Percentiles rank a stretch among this genome's conserved stretches.
Conservation (phyloP, 2,329 filamentous ascomycete species). For the Sclerotiophoma versabilis region DNA sequence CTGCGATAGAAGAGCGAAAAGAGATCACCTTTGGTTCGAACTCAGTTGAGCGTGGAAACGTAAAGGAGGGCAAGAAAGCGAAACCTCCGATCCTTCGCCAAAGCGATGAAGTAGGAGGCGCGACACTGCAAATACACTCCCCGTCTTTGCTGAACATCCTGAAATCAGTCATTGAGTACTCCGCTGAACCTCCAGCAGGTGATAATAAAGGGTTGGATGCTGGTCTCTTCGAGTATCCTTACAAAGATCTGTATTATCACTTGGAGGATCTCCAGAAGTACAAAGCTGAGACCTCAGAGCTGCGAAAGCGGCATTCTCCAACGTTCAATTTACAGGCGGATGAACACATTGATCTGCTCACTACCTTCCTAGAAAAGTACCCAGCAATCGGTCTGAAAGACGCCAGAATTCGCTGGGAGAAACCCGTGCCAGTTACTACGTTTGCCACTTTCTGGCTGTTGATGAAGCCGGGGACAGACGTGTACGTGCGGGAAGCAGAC, state of each 20-base stretch:
- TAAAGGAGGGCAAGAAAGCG: too few relatives aligned
- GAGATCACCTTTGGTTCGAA: too few relatives aligned
- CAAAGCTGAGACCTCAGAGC: neutral
- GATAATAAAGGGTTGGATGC: neutral
- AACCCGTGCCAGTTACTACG: slow-evolving; percentile 1
- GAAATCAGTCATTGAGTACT: slow-evolving; percentile 5
- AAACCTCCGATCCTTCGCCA: too few relatives aligned
- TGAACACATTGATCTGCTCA: slow-evolving; percentile 1
- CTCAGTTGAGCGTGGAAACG: too few relatives aligned
- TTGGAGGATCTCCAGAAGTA: neutral
- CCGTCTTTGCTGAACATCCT: slow-evolving; percentile 12
- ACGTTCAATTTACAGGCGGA: neutral
- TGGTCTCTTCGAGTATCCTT: neutral
- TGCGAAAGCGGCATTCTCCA: neutral
- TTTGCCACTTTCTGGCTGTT: slow-evolving; percentile 17
- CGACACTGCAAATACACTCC: slow-evolving; percentile 4
- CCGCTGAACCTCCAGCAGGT: neutral
- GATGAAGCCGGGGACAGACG: slow-evolving; percentile 17
- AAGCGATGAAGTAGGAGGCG: too few relatives aligned
- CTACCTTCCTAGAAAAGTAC: too few relatives aligned
- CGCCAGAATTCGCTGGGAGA: neutral
- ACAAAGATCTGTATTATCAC: neutral
- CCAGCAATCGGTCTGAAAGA: too few relatives aligned
- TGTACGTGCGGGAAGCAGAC: slow-evolving; percentile 17
- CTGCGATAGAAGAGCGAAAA: too few relatives aligned